These are phyloP conservation scores for Gossypium schwendimanii DNA, from an alignment of 441 rosid species.

Conservation along the genomic window DNA sequence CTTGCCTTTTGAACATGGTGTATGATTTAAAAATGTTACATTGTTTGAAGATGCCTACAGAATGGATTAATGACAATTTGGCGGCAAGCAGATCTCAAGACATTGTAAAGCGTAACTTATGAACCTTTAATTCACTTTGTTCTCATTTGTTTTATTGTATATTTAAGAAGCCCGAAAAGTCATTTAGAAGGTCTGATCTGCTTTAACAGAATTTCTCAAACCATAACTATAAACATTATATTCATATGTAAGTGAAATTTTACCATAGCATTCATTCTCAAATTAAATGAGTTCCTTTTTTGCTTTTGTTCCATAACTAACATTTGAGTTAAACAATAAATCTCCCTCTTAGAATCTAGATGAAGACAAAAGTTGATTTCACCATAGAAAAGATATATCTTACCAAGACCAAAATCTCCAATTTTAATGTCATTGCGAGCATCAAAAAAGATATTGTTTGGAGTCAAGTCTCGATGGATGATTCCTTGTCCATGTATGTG, in stretches of 20 bases:
- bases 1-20: slow-evolving; percentile 8
- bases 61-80: not conserved
- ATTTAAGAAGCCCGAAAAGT: not conserved
- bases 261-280: not conserved
- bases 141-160: not conserved
- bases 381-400: slow-evolving; percentile 23
- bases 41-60: not conserved
- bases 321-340: not conserved
- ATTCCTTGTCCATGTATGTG: slow-evolving; percentile 98
- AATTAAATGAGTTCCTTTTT: slow-evolving; percentile 1
- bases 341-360: not conserved
- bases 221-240: slow-evolving; percentile 4
- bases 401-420: slow-evolving; percentile 98
- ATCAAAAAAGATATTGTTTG: slow-evolving; percentile 90
- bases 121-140: slow-evolving; percentile 1
- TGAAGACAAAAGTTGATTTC: not conserved
- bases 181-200: not conserved
- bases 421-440: slow-evolving; percentile 93
- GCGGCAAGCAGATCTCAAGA: not conserved
- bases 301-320: not conserved
- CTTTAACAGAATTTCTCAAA: not conserved
- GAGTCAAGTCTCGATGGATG: slow-evolving; percentile 97
- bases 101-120: not conserved
- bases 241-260: not conserved
- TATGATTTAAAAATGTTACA: not conserved